Evolutionary conservation across 2,329 filamentous ascomycete species (phyloP).

Genomic region (Rasamsonia emersonii): DNA sequence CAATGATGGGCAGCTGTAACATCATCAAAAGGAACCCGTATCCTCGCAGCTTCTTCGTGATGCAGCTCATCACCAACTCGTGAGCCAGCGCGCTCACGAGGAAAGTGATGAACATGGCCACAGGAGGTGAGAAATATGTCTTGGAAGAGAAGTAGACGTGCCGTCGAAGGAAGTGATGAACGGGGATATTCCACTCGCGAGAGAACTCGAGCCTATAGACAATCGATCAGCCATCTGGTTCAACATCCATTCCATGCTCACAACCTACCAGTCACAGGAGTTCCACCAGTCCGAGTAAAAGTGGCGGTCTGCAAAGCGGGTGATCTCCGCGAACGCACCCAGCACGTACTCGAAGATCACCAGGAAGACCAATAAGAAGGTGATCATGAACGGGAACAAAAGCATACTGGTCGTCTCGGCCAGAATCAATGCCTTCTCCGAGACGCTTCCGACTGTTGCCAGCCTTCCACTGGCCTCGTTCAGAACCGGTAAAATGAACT

Average conservation of each 20-base stretch:
- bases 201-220: constrained; percentile 76
- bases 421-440: constrained; percentile 69
- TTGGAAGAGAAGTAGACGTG: constrained; percentile 86
- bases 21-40: constrained; percentile 95
- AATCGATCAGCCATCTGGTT: neutral
- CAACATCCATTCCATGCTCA: neutral
- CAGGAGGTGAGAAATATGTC: constrained; percentile 62
- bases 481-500: constrained; percentile 89
- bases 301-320: constrained; percentile 82
- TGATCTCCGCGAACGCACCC: constrained; percentile 90
- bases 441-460: constrained; percentile 37
- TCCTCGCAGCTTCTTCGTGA: constrained; percentile 90
- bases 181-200: constrained; percentile 94
- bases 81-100: constrained; percentile 82
- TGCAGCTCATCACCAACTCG: constrained; percentile 95
- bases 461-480: constrained; percentile 58
- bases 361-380: constrained; percentile 88
- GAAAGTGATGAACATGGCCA: constrained; percentile 85
- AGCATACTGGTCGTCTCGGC: constrained; percentile 85
- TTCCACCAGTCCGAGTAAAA: constrained; percentile 79
- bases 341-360: constrained; percentile 97
- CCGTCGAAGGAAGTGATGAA: constrained; percentile 87
- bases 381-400: constrained; percentile 95
- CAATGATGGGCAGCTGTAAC: constrained; percentile 91
- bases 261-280: constrained; percentile 40